Percentiles rank a stretch among this genome's conserved stretches.
Evolutionary conservation across 148 eudicot species (phyloP).

Genomic region (Rhododendron molle): DNA sequence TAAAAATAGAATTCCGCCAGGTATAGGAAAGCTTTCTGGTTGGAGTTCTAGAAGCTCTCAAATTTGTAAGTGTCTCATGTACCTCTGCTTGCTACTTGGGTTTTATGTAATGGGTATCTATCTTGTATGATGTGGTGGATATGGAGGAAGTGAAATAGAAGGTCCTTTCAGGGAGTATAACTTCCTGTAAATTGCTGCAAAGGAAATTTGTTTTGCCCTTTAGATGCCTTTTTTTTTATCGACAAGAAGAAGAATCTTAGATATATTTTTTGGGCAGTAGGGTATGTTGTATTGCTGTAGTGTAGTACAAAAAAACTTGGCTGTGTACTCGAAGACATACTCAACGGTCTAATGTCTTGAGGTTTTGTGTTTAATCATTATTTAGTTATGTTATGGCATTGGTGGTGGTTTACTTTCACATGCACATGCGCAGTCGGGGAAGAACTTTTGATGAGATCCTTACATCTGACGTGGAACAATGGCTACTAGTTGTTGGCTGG

Average conservation of each 20-base stretch:
- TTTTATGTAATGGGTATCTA: background rate
- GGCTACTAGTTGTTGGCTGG: constrained; percentile 1
- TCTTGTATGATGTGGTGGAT: background rate
- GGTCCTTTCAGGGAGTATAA: background rate
- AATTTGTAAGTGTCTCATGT: background rate
- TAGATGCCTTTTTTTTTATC: background rate
- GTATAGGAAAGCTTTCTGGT: background rate
- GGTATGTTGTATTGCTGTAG: background rate
- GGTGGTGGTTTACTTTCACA: background rate
- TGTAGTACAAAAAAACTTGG: background rate
- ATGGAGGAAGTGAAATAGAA: background rate
- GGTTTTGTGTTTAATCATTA: background rate
- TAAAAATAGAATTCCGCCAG: background rate
- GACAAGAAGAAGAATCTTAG: background rate
- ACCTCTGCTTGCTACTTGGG: background rate
- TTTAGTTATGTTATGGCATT: background rate
- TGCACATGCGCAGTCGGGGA: background rate
- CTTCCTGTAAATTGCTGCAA: background rate
- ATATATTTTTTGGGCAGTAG: background rate
- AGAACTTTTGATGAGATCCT: constrained; percentile 1
- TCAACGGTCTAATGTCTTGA: background rate
- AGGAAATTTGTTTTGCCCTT: background rate
- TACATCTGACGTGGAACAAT: background rate
- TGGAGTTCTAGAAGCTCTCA: background rate
- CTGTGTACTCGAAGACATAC: background rate